These are phyloP conservation scores for Fusarium nisikadoi DNA, from an alignment of 2,329 filamentous ascomycete genomes.

Conservation along the genomic window DNA sequence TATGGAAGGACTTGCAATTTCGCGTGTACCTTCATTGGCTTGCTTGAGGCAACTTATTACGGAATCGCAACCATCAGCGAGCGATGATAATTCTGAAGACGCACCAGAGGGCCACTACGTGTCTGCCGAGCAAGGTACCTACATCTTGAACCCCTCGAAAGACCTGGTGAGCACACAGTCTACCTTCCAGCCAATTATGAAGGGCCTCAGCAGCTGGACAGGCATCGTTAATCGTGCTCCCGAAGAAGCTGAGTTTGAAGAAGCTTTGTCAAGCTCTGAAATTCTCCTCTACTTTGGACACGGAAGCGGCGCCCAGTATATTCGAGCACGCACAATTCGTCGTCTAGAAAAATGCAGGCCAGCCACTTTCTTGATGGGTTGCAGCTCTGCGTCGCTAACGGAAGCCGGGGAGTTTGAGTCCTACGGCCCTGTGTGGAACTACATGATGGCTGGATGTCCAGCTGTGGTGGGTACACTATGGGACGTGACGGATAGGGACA, in stretches of 20 bases:
- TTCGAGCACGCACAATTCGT: conserved; percentile 84
- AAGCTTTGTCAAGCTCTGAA: conserved; percentile 71
- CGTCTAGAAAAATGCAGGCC: conserved; percentile 79
- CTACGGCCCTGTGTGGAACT: conserved; percentile 90
- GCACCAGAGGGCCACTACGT: conserved; percentile 62
- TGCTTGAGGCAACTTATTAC: conserved; percentile 81
- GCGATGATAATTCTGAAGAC: conserved; percentile 19
- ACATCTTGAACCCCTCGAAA: conserved; percentile 88
- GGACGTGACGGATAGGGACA: conserved; percentile 98
- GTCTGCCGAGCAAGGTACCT: conserved; percentile 69
- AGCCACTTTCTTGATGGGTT: conserved; percentile 91
- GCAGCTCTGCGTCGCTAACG: conserved; percentile 81
- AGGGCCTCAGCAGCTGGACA: conserved; percentile 76
- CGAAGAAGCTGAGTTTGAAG: conserved; percentile 80
- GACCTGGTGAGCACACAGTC: conserved; percentile 84
- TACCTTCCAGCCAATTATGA: conserved; percentile 74
- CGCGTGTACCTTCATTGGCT: conserved; percentile 86
- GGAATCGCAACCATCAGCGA: conserved; percentile 51
- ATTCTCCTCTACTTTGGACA: conserved; percentile 95
- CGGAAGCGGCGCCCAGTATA: conserved; percentile 93
- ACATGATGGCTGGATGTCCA: conserved; percentile 87
- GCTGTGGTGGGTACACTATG: conserved; percentile 93
- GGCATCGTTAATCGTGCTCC: conserved; percentile 76
- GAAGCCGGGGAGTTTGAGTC: conserved; percentile 90
- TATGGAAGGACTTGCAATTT: conserved; percentile 81